A percentile compares a stretch with the other conserved stretches of the same genome.
phyloP scores from a whole-genome alignment of 169 alveolate genomes.

The Theileria orientalis region DNA sequence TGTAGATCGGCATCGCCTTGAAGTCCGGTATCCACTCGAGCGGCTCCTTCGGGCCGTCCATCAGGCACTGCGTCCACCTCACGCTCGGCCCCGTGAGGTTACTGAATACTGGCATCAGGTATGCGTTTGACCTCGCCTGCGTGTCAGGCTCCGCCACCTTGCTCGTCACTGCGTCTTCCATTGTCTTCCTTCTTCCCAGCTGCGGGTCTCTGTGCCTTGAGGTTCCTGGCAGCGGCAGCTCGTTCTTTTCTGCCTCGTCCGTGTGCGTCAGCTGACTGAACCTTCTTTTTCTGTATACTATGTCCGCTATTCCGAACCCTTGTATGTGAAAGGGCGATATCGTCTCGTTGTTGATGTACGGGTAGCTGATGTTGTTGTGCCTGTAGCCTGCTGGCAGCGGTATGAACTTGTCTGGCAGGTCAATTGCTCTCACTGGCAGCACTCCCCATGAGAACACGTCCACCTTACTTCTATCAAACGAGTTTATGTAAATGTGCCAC shows the following conservation, averaged over 20 bases:
- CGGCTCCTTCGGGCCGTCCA: slow-evolving; percentile 58
- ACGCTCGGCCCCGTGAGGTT: slow-evolving; percentile 79
- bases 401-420: slow-evolving; percentile 80
- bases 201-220: slow-evolving; percentile 15
- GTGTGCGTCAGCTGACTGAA: slow-evolving; percentile 27
- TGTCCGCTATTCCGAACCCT: slow-evolving; percentile 55
- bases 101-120: slow-evolving; percentile 71
- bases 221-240: background rate
- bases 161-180: background rate
- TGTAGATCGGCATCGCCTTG: slow-evolving; percentile 58
- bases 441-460: slow-evolving; percentile 86
- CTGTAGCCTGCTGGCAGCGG: slow-evolving; percentile 88
- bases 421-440: slow-evolving; percentile 86
- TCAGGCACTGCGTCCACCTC: slow-evolving; percentile 69
- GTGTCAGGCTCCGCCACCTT: slow-evolving; percentile 8
- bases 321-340: slow-evolving; percentile 42
- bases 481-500: slow-evolving; percentile 36
- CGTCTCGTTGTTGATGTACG: slow-evolving; percentile 60
- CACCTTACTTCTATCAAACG: background rate
- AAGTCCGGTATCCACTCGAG: slow-evolving; percentile 44
- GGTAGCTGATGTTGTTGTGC: slow-evolving; percentile 75
- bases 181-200: slow-evolving; percentile 17
- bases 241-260: background rate
- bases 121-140: slow-evolving; percentile 35
- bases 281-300: background rate